These are phyloP conservation scores for Ploettnerulaceae sp. DNA, from an alignment of 2,329 filamentous ascomycete genomes.

Conservation along the genomic window DNA sequence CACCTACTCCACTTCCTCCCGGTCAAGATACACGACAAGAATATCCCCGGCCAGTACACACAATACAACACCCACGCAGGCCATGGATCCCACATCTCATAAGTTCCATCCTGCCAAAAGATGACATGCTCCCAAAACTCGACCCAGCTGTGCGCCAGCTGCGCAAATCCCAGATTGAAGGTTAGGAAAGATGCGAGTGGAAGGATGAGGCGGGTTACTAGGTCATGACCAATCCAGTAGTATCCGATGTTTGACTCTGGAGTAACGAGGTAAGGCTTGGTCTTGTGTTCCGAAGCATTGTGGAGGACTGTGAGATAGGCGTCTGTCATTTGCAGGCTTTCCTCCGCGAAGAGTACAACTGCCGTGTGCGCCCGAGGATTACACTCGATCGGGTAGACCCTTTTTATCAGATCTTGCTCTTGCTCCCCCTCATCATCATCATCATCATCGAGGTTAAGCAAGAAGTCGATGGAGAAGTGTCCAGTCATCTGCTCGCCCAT, in stretches of 20 bases:
- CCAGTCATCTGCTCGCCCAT: slow-evolving; percentile 54
- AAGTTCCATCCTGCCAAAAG: slow-evolving; percentile 51
- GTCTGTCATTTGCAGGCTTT: slow-evolving; percentile 39
- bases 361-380: slow-evolving; percentile 67
- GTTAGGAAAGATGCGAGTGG: slow-evolving; percentile 38
- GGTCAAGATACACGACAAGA: slow-evolving; percentile 41
- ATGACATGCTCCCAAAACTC: slow-evolving; percentile 38
- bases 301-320: slow-evolving; percentile 48
- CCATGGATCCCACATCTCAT: slow-evolving; percentile 49
- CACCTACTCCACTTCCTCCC: slow-evolving; percentile 56
- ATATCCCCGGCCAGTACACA: slow-evolving; percentile 50
- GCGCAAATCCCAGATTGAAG: slow-evolving; percentile 18
- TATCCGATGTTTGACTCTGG: slow-evolving; percentile 34
- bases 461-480: slow-evolving; percentile 69
- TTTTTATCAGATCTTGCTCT: slow-evolving; percentile 31
- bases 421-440: too few relatives aligned
- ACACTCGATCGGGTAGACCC: slow-evolving; percentile 63
- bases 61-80: slow-evolving; percentile 54
- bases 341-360: slow-evolving; percentile 51
- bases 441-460: slow-evolving; percentile 48
- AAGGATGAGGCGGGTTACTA: slow-evolving; percentile 47
- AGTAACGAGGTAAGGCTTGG: slow-evolving; percentile 20
- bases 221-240: slow-evolving; percentile 65
- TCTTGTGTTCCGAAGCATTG: slow-evolving; percentile 3
- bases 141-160: slow-evolving; percentile 23